phyloP scores from a whole-genome alignment of 2,329 filamentous ascomycete species.

The Didymella arachidicola region DNA sequence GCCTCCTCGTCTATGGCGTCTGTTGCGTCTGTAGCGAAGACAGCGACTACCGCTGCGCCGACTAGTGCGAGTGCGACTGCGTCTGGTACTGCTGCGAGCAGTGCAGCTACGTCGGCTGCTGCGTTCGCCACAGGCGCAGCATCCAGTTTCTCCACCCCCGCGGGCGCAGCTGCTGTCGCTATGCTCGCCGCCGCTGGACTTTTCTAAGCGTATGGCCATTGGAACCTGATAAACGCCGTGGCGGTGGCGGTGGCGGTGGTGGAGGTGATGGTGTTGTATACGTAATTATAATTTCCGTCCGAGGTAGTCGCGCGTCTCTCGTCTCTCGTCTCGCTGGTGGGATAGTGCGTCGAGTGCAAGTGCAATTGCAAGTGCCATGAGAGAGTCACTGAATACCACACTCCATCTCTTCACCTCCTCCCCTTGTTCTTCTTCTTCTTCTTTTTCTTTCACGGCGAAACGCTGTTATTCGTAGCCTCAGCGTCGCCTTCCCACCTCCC shows the following conservation, averaged over 20 bases:
- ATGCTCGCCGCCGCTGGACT: conserved; percentile 28
- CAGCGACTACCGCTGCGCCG: conserved; percentile 23
- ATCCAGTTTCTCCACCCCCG: conserved; percentile 10
- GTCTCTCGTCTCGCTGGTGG: too few relatives aligned
- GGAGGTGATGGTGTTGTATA: background rate
- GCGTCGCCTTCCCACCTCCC: too few relatives aligned
- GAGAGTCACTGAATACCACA: too few relatives aligned
- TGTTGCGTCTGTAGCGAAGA: conserved; percentile 31
- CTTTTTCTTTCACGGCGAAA: too few relatives aligned
- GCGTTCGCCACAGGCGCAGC: conserved; percentile 33
- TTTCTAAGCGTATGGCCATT: conserved; percentile 19
- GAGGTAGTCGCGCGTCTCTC: too few relatives aligned
- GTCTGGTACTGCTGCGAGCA: conserved; percentile 17
- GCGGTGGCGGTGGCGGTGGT: background rate
- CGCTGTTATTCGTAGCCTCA: too few relatives aligned
- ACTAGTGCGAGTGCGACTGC: conserved; percentile 10
- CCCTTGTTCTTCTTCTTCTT: too few relatives aligned
- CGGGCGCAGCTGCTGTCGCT: conserved; percentile 39
- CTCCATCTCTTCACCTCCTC: too few relatives aligned
- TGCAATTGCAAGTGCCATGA: too few relatives aligned
- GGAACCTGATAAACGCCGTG: too few relatives aligned
- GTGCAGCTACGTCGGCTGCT: conserved; percentile 18
- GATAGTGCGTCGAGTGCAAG: too few relatives aligned
- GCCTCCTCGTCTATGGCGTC: conserved; percentile 28
- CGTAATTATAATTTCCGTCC: background rate